These are phyloP conservation scores for Nicotiana benthamiana DNA, from an alignment of 257 asterid genomes.

Conservation along the genomic window DNA sequence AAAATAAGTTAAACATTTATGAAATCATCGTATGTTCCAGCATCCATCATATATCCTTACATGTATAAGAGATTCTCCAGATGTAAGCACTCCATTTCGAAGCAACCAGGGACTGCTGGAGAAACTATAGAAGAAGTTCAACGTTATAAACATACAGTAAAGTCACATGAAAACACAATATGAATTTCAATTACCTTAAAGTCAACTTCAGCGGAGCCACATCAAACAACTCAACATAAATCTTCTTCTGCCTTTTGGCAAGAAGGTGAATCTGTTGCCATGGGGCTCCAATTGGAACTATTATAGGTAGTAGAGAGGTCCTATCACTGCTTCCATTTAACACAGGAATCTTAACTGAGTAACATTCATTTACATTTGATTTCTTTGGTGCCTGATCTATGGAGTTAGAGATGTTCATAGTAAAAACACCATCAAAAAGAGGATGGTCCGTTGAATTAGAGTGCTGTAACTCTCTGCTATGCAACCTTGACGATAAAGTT, in stretches of 20 bases:
- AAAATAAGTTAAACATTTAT: background rate
- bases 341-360: constrained; percentile 20
- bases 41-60: constrained; percentile 22
- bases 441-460: constrained; percentile 39
- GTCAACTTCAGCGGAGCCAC: constrained; percentile 77
- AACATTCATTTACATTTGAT: constrained; percentile 29
- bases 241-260: constrained; percentile 63
- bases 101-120: constrained; percentile 96
- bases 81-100: constrained; percentile 76
- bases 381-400: constrained; percentile 16
- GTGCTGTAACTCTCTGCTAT: constrained; percentile 41
- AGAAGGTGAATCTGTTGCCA: constrained; percentile 89
- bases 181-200: constrained; percentile 47
- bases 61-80: constrained; percentile 90
- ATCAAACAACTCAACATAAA: constrained; percentile 78
- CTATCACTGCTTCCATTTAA: constrained; percentile 26
- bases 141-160: constrained; percentile 15
- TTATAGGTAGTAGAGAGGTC: constrained; percentile 39
- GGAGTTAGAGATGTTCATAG: constrained; percentile 10
- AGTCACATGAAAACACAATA: background rate
- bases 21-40: background rate
- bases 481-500: constrained; percentile 52
- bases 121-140: constrained; percentile 50
- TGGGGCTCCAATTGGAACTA: constrained; percentile 94
- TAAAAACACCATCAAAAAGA: constrained; percentile 14